phyloP scores from a whole-genome alignment of 371 early-diverging fungal species.

The Cokeromyces recurvatus region DNA sequence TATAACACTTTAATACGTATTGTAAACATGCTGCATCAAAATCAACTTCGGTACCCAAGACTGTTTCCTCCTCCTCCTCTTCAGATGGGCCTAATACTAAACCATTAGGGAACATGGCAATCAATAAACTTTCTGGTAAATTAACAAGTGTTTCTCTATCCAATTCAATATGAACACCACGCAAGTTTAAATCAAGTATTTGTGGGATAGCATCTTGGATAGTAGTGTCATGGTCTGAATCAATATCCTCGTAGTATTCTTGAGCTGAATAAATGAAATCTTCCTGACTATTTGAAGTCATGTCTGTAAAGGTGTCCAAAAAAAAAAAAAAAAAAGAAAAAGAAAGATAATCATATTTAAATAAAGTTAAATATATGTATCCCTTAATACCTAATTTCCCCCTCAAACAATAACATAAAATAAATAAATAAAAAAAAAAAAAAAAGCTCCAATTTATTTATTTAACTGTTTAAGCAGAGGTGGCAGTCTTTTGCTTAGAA shows the following conservation, averaged over 20 bases:
- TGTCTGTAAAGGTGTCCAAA: no score
- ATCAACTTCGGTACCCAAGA: conserved; percentile 42
- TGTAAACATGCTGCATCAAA: conserved; percentile 50
- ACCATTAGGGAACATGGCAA: conserved; percentile 77
- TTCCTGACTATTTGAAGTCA: background rate
- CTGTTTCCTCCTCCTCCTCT: conserved; percentile 38
- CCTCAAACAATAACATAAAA: no score
- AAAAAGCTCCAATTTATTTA: no score
- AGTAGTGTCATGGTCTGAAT: conserved; percentile 20
- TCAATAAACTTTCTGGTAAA: conserved; percentile 66
- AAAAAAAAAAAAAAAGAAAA: no score
- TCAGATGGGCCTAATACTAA: conserved; percentile 48
- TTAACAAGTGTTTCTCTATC: conserved; percentile 64
- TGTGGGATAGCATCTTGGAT: conserved; percentile 50
- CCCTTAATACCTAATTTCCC: no score
- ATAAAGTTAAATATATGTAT: no score
- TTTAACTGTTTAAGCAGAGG: conserved; percentile 18
- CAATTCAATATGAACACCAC: conserved; percentile 64
- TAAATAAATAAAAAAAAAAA: no score
- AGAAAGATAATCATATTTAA: no score
- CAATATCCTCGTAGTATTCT: conserved; percentile 25
- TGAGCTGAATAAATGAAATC: conserved; percentile 23
- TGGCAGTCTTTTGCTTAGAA: no score
- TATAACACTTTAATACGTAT: conserved; percentile 49
- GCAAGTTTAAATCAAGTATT: conserved; percentile 56